Evolutionary conservation across 805 yeast species (phyloP).

Genomic region (Pichia deserticola): DNA sequence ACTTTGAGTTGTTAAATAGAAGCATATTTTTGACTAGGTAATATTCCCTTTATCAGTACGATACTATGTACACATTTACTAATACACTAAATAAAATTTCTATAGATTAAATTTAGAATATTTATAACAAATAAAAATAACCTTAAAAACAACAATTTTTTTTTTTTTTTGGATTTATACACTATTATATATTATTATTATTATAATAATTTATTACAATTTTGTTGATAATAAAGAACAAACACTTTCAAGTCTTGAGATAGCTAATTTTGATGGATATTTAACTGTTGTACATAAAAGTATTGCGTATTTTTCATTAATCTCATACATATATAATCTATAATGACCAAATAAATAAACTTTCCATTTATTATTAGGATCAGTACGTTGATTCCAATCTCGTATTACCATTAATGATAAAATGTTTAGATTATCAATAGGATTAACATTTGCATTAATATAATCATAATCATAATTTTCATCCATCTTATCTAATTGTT

Average conservation of each 20-base stretch:
- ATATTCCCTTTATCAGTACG: conserved; percentile 3
- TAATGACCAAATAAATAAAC: conserved; percentile 21
- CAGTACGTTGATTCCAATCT: conserved; percentile 19
- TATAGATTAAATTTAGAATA: background rate
- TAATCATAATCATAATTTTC: conserved; percentile 19
- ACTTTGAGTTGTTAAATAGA: no score
- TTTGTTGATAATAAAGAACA: conserved; percentile 2
- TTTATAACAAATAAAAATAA: no score
- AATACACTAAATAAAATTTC: background rate
- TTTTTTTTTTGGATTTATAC: background rate
- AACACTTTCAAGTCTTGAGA: conserved; percentile 18
- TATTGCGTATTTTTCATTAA: conserved; percentile 18
- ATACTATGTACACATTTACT: conserved; percentile 6
- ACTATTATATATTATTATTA: no score
- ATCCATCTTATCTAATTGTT: conserved; percentile 11
- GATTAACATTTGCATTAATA: conserved; percentile 24
- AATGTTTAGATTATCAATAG: conserved; percentile 26
- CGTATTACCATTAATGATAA: conserved; percentile 23
- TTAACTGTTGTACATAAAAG: conserved; percentile 22
- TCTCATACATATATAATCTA: conserved; percentile 17
- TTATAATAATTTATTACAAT: background rate
- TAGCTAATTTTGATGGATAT: conserved; percentile 27
- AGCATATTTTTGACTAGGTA: background rate
- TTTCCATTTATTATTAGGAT: conserved; percentile 16
- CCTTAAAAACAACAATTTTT: background rate